Conservation (phyloP, 2,329 filamentous ascomycete genomes). For the Trichoderma sp. region DNA sequence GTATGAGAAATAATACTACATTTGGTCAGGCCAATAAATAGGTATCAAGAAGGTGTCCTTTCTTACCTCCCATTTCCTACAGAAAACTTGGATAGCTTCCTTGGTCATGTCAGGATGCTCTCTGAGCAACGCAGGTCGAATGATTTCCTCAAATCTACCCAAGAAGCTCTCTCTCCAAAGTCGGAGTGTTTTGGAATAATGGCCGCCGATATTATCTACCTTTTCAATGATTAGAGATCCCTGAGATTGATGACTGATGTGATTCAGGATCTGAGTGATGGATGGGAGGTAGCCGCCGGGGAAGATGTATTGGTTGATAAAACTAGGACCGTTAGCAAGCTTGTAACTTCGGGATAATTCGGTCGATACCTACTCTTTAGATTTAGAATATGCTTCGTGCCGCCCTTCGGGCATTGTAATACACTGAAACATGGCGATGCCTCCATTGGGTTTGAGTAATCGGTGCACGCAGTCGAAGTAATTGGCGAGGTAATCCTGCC, state of each 20-base stretch:
- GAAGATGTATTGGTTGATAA: constrained; percentile 53
- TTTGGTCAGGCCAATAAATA: background rate
- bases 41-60: background rate
- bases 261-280: constrained; percentile 59
- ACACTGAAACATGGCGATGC: constrained; percentile 73
- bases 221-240: constrained; percentile 67
- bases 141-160: background rate
- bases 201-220: constrained; percentile 73
- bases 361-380: background rate
- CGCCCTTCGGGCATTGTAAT: constrained; percentile 72
- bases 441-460: constrained; percentile 67
- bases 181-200: constrained; percentile 71
- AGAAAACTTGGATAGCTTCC: constrained; percentile 67
- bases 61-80: constrained; percentile 69
- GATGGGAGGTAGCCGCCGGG: constrained; percentile 72
- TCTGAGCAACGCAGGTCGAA: constrained; percentile 53
- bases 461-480: constrained; percentile 69
- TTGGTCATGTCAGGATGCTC: constrained; percentile 64
- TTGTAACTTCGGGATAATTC: constrained; percentile 57
- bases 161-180: constrained; percentile 69
- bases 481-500: constrained; percentile 65
- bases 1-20: constrained; percentile 73
- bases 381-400: constrained; percentile 10
- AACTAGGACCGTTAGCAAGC: background rate
- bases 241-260: constrained; percentile 63